These are phyloP conservation scores for Pseudozyma sp. DNA, from an alignment of 1,284 basidiomycete genomes.

Conservation along the genomic window DNA sequence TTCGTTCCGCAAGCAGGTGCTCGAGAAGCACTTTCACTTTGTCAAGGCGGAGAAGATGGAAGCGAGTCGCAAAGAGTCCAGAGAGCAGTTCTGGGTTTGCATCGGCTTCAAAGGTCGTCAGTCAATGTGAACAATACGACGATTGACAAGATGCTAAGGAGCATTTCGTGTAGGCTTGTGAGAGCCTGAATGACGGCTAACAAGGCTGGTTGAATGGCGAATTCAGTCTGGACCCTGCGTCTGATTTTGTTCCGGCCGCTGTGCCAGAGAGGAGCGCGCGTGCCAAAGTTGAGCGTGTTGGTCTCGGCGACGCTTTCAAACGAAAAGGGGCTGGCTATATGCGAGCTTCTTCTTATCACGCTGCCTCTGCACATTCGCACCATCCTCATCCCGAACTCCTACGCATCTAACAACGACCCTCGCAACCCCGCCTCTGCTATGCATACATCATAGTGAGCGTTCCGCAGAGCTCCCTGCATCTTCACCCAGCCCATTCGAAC, in stretches of 20 bases:
- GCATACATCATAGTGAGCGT: slow-evolving; percentile 11
- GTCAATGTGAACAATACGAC: background rate
- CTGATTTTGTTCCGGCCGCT: background rate
- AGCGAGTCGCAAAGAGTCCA: slow-evolving; percentile 57
- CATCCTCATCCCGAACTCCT: too few relatives aligned
- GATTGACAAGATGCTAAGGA: too few relatives aligned
- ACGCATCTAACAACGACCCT: too few relatives aligned
- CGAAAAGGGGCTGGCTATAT: slow-evolving; percentile 12
- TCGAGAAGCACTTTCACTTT: slow-evolving; percentile 46
- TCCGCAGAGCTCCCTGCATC: slow-evolving; percentile 4
- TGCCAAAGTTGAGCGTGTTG: slow-evolving; percentile 8
- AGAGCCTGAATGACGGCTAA: background rate
- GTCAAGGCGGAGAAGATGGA: slow-evolving; percentile 61
- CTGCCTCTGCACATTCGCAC: too few relatives aligned
- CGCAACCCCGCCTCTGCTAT: slow-evolving; percentile 3
- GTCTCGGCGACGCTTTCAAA: slow-evolving; percentile 6
- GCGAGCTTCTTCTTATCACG: background rate
- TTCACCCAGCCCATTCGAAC: background rate
- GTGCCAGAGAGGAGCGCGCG: slow-evolving; percentile 1
- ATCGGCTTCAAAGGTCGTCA: slow-evolving; percentile 37
- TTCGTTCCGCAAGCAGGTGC: slow-evolving; percentile 48
- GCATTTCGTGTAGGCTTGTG: too few relatives aligned
- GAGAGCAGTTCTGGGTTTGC: slow-evolving; percentile 64
- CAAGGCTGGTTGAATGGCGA: background rate
- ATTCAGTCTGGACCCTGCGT: slow-evolving; percentile 25